These are phyloP conservation scores for Fusarium algeriense DNA, from an alignment of 2,329 filamentous ascomycete genomes.

Conservation along the genomic window DNA sequence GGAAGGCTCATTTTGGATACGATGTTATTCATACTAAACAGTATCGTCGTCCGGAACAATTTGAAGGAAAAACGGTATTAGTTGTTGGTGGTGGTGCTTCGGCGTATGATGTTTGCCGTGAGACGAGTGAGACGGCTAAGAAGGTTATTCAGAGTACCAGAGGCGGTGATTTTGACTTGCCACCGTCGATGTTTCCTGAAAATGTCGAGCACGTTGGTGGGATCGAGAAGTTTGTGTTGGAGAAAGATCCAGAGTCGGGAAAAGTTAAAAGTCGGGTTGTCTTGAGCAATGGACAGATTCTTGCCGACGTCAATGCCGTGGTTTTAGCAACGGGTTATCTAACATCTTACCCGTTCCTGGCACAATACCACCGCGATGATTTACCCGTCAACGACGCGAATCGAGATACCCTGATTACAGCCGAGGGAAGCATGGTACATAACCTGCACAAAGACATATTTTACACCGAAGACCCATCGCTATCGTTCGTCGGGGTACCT, in stretches of 20 bases:
- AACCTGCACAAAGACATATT: conserved; percentile 79
- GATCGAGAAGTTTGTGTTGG: conserved; percentile 58
- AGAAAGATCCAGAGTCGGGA: neutral
- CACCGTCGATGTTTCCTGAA: conserved; percentile 64
- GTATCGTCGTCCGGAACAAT: conserved; percentile 73
- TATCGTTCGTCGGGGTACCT: conserved; percentile 73
- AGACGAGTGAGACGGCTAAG: conserved; percentile 53
- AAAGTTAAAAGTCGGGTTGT: conserved; percentile 62
- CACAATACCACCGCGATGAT: conserved; percentile 58
- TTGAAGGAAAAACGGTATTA: conserved; percentile 64
- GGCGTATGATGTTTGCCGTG: conserved; percentile 57
- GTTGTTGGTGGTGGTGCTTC: conserved; percentile 66
- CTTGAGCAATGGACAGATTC: conserved; percentile 63
- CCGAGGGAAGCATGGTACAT: conserved; percentile 71
- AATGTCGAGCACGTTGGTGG: conserved; percentile 65
- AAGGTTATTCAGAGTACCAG: conserved; percentile 66
- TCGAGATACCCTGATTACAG: conserved; percentile 68
- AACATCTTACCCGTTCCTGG: conserved; percentile 74
- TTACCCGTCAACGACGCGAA: conserved; percentile 60
- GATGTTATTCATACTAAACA: conserved; percentile 76
- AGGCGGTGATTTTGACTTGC: conserved; percentile 69
- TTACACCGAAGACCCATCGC: conserved; percentile 74
- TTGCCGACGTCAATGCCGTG: conserved; percentile 70
- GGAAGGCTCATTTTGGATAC: conserved; percentile 66
- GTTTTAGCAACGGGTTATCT: conserved; percentile 78